These are phyloP conservation scores for Ophiostoma pallidulum DNA, from an alignment of 2,329 filamentous ascomycete genomes.

Conservation along the genomic window DNA sequence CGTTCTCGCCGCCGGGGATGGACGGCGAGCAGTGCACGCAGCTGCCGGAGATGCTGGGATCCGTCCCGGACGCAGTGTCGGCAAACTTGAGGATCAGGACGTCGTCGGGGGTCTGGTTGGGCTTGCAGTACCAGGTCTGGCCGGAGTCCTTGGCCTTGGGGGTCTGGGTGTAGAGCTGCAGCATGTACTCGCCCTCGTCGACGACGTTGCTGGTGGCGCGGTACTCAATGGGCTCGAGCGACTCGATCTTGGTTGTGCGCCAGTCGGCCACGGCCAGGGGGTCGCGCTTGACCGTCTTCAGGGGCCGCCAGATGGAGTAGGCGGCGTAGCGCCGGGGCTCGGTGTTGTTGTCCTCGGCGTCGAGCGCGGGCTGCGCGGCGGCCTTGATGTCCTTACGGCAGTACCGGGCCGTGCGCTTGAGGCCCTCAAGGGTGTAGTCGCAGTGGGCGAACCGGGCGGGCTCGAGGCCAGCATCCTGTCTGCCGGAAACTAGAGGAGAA, in stretches of 20 bases:
- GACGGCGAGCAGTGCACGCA: conserved; percentile 6
- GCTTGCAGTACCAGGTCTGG: conserved; percentile 7
- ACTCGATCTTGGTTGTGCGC: not conserved
- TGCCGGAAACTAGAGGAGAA: not conserved
- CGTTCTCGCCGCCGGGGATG: not conserved
- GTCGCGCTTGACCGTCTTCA: conserved; percentile 4
- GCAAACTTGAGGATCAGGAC: conserved; percentile 8
- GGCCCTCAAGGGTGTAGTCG: conserved; percentile 4
- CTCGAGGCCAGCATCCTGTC: conserved; percentile 3
- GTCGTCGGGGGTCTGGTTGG: conserved; percentile 5
- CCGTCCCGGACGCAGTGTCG: not conserved
- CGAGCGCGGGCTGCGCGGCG: not conserved
- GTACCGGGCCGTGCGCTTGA: not conserved
- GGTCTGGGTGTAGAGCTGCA: conserved; percentile 4
- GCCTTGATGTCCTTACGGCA: conserved; percentile 6
- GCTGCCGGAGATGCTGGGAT: not conserved
- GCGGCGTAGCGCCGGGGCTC: conserved; percentile 1
- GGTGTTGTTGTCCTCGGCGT: not conserved
- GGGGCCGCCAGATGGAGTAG: conserved; percentile 1
- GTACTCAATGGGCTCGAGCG: conserved; percentile 3
- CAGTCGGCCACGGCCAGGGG: conserved; percentile 1
- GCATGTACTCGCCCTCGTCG: conserved; percentile 5
- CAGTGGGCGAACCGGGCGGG: conserved; percentile 3
- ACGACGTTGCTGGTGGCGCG: conserved; percentile 7
- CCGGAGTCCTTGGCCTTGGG: not conserved